Evolutionary conservation across 2,329 filamentous ascomycete genomes (phyloP), one percentile per base, ranked within the genome.

Genomic region (Pseudogymnoascus sp.): DNA sequence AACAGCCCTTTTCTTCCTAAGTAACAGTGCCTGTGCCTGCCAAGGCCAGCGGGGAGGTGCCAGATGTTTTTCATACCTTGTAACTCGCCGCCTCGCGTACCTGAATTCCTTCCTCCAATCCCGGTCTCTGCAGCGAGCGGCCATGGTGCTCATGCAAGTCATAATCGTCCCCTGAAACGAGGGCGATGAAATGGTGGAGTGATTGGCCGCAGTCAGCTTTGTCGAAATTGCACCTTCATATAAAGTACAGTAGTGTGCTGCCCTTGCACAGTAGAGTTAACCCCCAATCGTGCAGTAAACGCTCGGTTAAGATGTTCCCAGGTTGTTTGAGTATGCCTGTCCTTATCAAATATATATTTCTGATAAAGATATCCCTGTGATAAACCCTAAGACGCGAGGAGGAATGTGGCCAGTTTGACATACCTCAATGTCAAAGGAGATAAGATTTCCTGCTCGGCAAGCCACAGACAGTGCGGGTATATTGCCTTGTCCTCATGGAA

Each of bases 141-240:
- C 19, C 47, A 31, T 53, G 47, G 26, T 31, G 47, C 26, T 56
- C 29, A 56, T 56, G 50, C 50, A 56, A 56, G 50, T 56, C 50
- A 56, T 56, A 56, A 56, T 10, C 10, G 50, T 5, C 24, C 29
- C 50, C 50, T 56, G 50, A 56, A 33, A 14, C 29, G 26, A 33
- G n/a, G 10, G 29, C 14, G n/a, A 56, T 33, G 50, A 21, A 21
- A 56, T 13, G n/a, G 29, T n/a, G 24, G 16, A 56, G 11, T 29
- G 50, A 56, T 56, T 56, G 50, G 50, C 50, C 16, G 26, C n/a
- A 16, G 47, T 7, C 24, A 53, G 26, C 29, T 19, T 31, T n/a
- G 29, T 33, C 50, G n/a, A 56, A 56, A 56, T 56, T 56, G 26
- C 50, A 33, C 50, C 8, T 56, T 56, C 50, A 56, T 56, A 56